These are phyloP conservation scores for Mimosa bimucronata DNA, from an alignment of 306 rosid species.

Conservation along the genomic window DNA sequence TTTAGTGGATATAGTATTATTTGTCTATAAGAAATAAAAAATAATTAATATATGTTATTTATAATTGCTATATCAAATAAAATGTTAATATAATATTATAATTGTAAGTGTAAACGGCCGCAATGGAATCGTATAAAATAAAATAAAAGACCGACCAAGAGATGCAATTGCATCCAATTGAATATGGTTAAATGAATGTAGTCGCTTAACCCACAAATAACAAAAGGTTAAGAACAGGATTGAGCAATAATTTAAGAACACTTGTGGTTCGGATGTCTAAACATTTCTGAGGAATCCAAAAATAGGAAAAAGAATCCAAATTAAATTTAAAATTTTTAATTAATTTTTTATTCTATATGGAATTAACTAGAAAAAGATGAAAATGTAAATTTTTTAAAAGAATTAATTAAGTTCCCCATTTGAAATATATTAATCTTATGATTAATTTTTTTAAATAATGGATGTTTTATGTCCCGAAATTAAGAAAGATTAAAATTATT, in stretches of 20 bases:
- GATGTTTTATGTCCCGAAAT: background rate
- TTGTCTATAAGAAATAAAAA: too few species aligned
- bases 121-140: background rate
- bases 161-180: slow-evolving; percentile 7
- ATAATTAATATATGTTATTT: too few species aligned
- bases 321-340: background rate
- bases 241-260: background rate
- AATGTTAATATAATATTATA: background rate
- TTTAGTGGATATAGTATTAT: too few species aligned
- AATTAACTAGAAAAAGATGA: background rate
- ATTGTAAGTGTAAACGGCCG: background rate
- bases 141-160: slow-evolving; percentile 10
- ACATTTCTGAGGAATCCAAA: background rate
- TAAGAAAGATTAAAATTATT: background rate
- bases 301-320: background rate
- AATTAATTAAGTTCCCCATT: background rate
- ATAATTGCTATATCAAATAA: background rate
- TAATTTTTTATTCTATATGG: background rate
- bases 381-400: background rate
- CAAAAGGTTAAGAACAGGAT: background rate
- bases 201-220: background rate
- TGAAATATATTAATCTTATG: background rate
- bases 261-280: background rate
- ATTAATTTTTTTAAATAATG: background rate
- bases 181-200: slow-evolving; percentile 33